phyloP scores from a whole-genome alignment of 2,329 filamentous ascomycete species.

The Verticillium nubilum region DNA sequence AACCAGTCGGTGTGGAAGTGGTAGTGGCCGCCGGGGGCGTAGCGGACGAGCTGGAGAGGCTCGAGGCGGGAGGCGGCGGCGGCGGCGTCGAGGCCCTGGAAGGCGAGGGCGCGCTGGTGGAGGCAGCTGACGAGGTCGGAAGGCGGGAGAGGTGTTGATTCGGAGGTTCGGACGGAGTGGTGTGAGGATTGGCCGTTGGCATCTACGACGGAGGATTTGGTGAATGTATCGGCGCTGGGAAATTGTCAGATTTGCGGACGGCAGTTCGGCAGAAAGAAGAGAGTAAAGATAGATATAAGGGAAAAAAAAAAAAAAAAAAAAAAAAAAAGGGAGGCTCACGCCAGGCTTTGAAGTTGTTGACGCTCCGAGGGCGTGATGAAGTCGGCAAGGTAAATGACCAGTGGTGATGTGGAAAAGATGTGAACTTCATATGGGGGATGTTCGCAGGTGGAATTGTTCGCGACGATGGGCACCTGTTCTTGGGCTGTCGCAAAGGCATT shows the following conservation, averaged over 20 bases:
- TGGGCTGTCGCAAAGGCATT: background rate
- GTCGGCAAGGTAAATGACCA: slow-evolving; percentile 43
- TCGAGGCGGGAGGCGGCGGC: slow-evolving; percentile 31
- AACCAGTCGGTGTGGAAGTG: slow-evolving; percentile 49
- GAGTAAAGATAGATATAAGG: too few species aligned
- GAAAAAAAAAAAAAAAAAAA: too few species aligned
- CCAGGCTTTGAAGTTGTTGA: slow-evolving; percentile 33
- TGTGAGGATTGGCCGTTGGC: slow-evolving; percentile 24
- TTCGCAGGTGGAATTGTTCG: slow-evolving; percentile 14
- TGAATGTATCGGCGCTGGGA: slow-evolving; percentile 35
- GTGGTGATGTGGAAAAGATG: slow-evolving; percentile 39
- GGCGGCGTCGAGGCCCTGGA: slow-evolving; percentile 35
- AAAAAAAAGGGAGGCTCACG: slow-evolving; percentile 26
- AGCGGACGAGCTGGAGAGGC: slow-evolving; percentile 42
- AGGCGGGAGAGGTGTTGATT: slow-evolving; percentile 36
- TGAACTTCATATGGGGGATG: slow-evolving; percentile 33
- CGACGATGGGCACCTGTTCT: background rate
- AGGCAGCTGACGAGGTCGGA: slow-evolving; percentile 40
- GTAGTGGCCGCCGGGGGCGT: slow-evolving; percentile 37
- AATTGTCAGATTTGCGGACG: slow-evolving; percentile 1
- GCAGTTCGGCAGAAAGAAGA: too few species aligned
- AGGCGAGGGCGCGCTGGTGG: slow-evolving; percentile 37
- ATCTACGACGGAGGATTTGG: slow-evolving; percentile 35
- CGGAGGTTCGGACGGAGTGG: slow-evolving; percentile 35
- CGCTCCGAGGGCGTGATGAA: slow-evolving; percentile 38